These are phyloP conservation scores for Fomitopsis palustris DNA, from an alignment of 1,284 basidiomycete species.

Conservation along the genomic window DNA sequence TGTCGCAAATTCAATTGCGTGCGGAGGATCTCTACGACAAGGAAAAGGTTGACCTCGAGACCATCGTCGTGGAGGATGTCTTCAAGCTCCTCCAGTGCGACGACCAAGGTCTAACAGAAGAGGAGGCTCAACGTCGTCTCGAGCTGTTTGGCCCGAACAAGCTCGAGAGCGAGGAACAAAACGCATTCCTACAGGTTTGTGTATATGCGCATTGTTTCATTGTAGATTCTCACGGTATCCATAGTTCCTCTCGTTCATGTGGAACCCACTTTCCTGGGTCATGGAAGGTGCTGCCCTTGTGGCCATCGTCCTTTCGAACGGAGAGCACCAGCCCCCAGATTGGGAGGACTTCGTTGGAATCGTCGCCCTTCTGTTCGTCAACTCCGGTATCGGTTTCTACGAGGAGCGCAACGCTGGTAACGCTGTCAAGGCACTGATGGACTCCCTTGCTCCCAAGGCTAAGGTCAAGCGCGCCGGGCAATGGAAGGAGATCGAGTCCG, in stretches of 20 bases:
- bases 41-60: conserved; percentile 98
- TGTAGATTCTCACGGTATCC: conserved; percentile 28
- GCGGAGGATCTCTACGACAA: conserved; percentile 97
- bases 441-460: conserved; percentile 97
- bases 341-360: conserved; percentile 99
- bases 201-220: background rate
- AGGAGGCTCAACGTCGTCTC: conserved; percentile 84
- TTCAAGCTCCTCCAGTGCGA: conserved; percentile 92
- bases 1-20: conserved; percentile 87
- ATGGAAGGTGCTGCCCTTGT: conserved; percentile 98
- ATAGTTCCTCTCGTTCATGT: conserved; percentile 96
- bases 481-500: conserved; percentile 88
- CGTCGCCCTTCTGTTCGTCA: conserved; percentile 87
- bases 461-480: conserved; percentile 81
- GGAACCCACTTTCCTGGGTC: conserved; percentile 99
- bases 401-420: conserved; percentile 97
- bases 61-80: conserved; percentile 94
- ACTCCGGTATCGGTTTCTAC: conserved; percentile 97
- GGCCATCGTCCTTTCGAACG: conserved; percentile 95
- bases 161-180: conserved; percentile 89
- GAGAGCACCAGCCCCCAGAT: conserved; percentile 82
- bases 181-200: conserved; percentile 76
- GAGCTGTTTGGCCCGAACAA: conserved; percentile 97
- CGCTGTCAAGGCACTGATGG: conserved; percentile 99
- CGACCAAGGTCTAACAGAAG: conserved; percentile 73